Percentiles rank a stretch among this genome's conserved stretches.
Evolutionary conservation across 768 basidiomycete genomes (phyloP).

Genomic region (Ramaria sp.): DNA sequence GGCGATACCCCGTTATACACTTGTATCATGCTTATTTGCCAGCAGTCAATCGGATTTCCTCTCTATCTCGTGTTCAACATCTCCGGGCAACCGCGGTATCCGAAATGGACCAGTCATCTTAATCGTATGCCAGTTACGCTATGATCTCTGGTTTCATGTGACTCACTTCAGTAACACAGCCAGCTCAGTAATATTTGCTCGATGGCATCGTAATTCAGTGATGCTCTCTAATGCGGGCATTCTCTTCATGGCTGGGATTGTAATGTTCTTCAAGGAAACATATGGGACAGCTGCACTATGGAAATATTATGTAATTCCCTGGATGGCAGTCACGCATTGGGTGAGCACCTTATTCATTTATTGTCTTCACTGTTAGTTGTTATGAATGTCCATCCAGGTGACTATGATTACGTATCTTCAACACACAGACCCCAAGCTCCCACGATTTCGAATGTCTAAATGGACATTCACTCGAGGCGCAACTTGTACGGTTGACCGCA

Average conservation of each 20-base stretch:
- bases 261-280: neutral
- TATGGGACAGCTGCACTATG: slow-evolving; percentile 5
- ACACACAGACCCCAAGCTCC: slow-evolving; percentile 43
- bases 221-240: slow-evolving; percentile 10
- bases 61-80: slow-evolving; percentile 30
- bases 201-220: slow-evolving; percentile 8
- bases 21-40: slow-evolving; percentile 3
- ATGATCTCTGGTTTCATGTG: too few relatives aligned
- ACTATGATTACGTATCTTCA: slow-evolving; percentile 26
- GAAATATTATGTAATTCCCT: slow-evolving; percentile 17
- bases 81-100: slow-evolving; percentile 24
- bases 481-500: slow-evolving; percentile 44
- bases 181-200: slow-evolving; percentile 10
- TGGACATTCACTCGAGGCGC: slow-evolving; percentile 53
- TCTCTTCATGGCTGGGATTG: slow-evolving; percentile 7
- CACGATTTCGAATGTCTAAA: slow-evolving; percentile 41
- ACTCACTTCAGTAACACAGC: neutral
- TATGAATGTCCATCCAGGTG: neutral
- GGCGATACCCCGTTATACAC: slow-evolving; percentile 22
- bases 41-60: slow-evolving; percentile 37
- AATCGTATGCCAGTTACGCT: slow-evolving; percentile 38
- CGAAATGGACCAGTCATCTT: slow-evolving; percentile 46
- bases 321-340: slow-evolving; percentile 46
- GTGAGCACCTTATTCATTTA: slow-evolving; percentile 45
- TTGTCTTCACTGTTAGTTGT: neutral